Evolutionary conservation across 192 early-diverging fungal genomes (phyloP).

Genomic region (Backusella sp.): DNA sequence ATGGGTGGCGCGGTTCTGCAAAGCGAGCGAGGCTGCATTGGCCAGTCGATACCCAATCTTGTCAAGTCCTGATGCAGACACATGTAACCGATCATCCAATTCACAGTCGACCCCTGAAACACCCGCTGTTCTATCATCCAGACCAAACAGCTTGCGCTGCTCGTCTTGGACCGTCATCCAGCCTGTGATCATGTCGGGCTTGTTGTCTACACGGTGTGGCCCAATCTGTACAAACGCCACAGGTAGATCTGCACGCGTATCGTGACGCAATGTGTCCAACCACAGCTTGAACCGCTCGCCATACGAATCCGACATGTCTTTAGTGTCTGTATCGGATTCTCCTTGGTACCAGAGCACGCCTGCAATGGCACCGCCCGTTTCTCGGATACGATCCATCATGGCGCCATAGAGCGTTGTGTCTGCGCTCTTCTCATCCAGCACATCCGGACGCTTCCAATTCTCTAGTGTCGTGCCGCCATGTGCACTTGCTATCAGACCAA

Average conservation of each 20-base stretch:
- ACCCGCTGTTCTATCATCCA: neutral
- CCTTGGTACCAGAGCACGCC: constrained; percentile 41
- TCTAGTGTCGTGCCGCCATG: constrained; percentile 31
- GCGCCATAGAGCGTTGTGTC: constrained; percentile 27
- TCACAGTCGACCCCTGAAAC: constrained; percentile 25
- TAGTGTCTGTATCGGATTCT: constrained; percentile 26
- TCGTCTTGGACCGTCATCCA: constrained; percentile 24
- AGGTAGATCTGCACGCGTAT: constrained; percentile 10
- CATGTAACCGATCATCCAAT: constrained; percentile 29
- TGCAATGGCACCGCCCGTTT: constrained; percentile 4
- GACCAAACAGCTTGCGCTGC: constrained; percentile 8
- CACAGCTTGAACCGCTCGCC: neutral
- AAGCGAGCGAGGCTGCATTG: neutral
- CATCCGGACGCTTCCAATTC: constrained; percentile 19
- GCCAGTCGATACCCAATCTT: constrained; percentile 24
- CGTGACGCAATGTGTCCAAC: neutral
- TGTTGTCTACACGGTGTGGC: neutral
- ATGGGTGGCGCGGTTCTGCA: neutral
- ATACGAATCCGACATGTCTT: neutral
- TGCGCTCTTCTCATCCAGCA: neutral
- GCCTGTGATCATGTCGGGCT: neutral
- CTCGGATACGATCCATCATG: constrained; percentile 17
- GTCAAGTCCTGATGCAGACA: constrained; percentile 11
- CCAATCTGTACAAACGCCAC: constrained; percentile 27
- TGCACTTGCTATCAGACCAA: constrained; percentile 35